Base-by-base conservation (phyloP, 768 basidiomycete species). In the Leccinum aurantiacum region DNA sequence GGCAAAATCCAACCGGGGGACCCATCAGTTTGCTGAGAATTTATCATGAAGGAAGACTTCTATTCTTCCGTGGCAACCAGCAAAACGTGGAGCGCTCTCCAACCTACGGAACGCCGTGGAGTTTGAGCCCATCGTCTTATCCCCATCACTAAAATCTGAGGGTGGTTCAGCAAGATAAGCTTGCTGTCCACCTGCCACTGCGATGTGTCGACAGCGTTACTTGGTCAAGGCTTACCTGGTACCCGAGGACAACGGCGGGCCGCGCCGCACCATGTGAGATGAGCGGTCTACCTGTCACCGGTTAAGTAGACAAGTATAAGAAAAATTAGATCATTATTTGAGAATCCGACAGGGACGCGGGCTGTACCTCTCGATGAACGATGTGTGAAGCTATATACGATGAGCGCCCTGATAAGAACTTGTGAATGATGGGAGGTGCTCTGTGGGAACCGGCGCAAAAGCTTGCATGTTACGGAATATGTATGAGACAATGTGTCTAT, bases 341-440 rank as follows among this genome's bases (percentile, higher is more conserved):
- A 62, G 62, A 66, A 65, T 70, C 70, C 68, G 69, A 71, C 69
- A 73, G 70, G 66, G 62, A 72, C 67, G 62, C 56, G 33, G 61
- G 64, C 57, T 60, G 67, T 67, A 57, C 58, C 59, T 65, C 68
- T 70, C 57, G 63, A 69, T 61, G 65, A 58, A 62, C 61, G 58
- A 65, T 69, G 69, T 65, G 68, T 73, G 72, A 72, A 71, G 63
- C 69, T 74, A 73, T 74, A 71, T 69, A 66, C 69, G 75, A 75
- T 74, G 74, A 69, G 61, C 66, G 65, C 63, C 71, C 70, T 66
- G 81, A 81, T 81, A 80, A 80, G 74, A 74, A 65, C n/a, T 38
- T 44, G 77, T 79, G 79, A 80, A 75, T 82, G 80, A 80, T 83
- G 79, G 75, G 71, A 77, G 70, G 74, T 60, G 57, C 56, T 46